Evolutionary conservation across 192 early-diverging fungal species (phyloP).

Genomic region (Dissophora ornata): DNA sequence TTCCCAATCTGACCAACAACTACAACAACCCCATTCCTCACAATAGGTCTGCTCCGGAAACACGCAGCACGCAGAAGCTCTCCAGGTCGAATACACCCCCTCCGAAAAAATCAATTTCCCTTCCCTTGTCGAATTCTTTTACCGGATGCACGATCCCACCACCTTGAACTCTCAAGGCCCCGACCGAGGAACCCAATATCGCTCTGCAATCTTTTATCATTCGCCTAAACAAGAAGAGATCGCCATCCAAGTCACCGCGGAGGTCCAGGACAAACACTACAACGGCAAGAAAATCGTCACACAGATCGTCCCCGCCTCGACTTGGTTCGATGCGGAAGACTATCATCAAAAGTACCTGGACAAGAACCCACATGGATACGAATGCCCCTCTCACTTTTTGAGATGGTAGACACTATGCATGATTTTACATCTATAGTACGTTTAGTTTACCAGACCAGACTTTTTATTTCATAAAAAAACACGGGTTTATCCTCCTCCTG

Average conservation of each 20-base stretch:
- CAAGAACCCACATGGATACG: constrained; percentile 81
- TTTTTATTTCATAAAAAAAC: no score
- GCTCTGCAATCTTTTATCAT: constrained; percentile 89
- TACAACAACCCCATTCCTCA: not conserved
- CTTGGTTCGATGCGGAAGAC: constrained; percentile 84
- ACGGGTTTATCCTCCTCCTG: no score
- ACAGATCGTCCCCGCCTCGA: constrained; percentile 71
- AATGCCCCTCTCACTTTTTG: constrained; percentile 52
- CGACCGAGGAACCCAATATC: constrained; percentile 87
- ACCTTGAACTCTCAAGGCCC: constrained; percentile 84
- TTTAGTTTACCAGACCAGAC: no score
- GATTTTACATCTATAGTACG: no score
- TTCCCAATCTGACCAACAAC: not conserved
- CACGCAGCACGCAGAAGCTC: constrained; percentile 86
- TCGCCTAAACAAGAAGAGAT: constrained; percentile 72
- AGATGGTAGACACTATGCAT: constrained; percentile 10
- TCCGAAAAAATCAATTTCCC: constrained; percentile 67
- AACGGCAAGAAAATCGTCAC: constrained; percentile 70
- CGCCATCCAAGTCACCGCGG: constrained; percentile 73
- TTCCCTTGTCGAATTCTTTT: constrained; percentile 82
- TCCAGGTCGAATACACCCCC: constrained; percentile 82
- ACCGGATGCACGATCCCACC: constrained; percentile 86
- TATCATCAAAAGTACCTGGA: constrained; percentile 83
- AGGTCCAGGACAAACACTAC: constrained; percentile 67
- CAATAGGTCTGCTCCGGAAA: constrained; percentile 72